These are phyloP conservation scores for Cornus kousa DNA, from an alignment of 148 eudicot species.

Conservation along the genomic window DNA sequence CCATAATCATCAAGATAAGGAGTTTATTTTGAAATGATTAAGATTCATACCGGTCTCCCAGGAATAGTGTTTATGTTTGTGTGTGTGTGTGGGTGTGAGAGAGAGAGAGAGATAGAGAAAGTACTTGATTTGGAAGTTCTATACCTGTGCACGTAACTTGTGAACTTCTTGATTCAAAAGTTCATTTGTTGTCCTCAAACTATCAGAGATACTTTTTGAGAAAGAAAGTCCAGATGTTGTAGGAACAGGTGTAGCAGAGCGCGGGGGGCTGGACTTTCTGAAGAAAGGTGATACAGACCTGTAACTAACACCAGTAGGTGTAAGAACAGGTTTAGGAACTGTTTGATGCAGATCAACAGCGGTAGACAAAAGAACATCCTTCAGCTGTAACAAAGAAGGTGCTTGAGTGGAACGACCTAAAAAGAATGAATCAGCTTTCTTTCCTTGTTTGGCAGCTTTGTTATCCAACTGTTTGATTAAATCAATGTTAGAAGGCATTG, in stretches of 20 bases:
- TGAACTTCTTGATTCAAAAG: slow-evolving; percentile 82
- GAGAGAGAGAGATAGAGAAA: too few relatives aligned
- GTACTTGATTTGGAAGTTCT: neutral
- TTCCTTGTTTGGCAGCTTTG: slow-evolving; percentile 91
- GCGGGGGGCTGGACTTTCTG: slow-evolving; percentile 86
- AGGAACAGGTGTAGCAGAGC: slow-evolving; percentile 92
- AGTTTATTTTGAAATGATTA: too few relatives aligned
- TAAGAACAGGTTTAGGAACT: slow-evolving; percentile 62
- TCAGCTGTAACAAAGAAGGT: slow-evolving; percentile 66
- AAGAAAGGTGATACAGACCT: slow-evolving; percentile 94
- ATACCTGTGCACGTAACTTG: slow-evolving; percentile 83
- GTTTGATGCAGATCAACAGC: slow-evolving; percentile 52
- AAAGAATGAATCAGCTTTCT: slow-evolving; percentile 69
- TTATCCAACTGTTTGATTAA: slow-evolving; percentile 79
- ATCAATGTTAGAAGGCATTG: slow-evolving; percentile 62
- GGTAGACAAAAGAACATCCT: slow-evolving; percentile 53
- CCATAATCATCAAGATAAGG: neutral
- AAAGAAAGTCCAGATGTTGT: slow-evolving; percentile 83
- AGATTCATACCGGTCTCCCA: neutral
- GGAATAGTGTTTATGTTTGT: too few relatives aligned
- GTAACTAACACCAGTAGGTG: slow-evolving; percentile 55
- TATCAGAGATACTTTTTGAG: slow-evolving; percentile 69
- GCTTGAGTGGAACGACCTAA: slow-evolving; percentile 57
- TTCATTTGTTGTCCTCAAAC: slow-evolving; percentile 88
- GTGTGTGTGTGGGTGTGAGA: too few relatives aligned